Percentiles rank a stretch among this genome's conserved stretches.
These are phyloP conservation scores for Cladosporium phlei DNA, from an alignment of 2,329 filamentous ascomycete genomes.

Conservation along the genomic window DNA sequence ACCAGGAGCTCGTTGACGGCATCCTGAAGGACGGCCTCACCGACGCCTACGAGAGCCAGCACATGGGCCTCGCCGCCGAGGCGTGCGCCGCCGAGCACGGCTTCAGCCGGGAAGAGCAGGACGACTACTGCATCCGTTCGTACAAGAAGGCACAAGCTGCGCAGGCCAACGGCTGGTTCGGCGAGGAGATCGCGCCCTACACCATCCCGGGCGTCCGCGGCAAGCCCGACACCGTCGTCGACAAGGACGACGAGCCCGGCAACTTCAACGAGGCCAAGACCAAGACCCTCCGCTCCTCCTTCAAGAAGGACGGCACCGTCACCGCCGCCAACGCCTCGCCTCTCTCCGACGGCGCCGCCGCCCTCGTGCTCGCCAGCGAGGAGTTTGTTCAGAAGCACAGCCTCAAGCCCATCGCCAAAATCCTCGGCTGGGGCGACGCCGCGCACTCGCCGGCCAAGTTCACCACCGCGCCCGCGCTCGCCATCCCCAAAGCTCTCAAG, in stretches of 20 bases:
- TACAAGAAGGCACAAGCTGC: slow-evolving; percentile 92
- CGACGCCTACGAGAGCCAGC: slow-evolving; percentile 91
- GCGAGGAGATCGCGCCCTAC: slow-evolving; percentile 80
- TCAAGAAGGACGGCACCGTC: slow-evolving; percentile 82
- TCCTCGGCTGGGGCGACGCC: slow-evolving; percentile 94
- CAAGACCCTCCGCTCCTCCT: slow-evolving; percentile 60
- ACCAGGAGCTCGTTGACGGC: slow-evolving; percentile 83
- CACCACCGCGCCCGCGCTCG: slow-evolving; percentile 87
- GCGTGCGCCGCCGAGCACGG: slow-evolving; percentile 82
- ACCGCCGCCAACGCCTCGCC: slow-evolving; percentile 96
- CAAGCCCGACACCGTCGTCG: slow-evolving; percentile 76
- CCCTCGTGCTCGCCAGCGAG: slow-evolving; percentile 89
- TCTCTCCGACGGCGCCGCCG: slow-evolving; percentile 89
- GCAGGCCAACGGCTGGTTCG: slow-evolving; percentile 74
- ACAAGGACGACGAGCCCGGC: slow-evolving; percentile 91
- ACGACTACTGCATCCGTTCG: slow-evolving; percentile 90
- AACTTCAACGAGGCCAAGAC: slow-evolving; percentile 61
- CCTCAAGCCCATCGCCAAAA: slow-evolving; percentile 90
- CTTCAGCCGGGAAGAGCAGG: slow-evolving; percentile 79
- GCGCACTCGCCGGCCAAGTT: slow-evolving; percentile 89
- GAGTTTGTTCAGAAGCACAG: slow-evolving; percentile 87
- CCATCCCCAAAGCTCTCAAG: slow-evolving; percentile 95
- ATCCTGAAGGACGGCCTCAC: slow-evolving; percentile 92
- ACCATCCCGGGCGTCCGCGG: slow-evolving; percentile 83
- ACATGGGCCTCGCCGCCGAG: slow-evolving; percentile 92